Conservation (phyloP, 805 yeast genomes). For the Tetrapisispora arboricola region DNA sequence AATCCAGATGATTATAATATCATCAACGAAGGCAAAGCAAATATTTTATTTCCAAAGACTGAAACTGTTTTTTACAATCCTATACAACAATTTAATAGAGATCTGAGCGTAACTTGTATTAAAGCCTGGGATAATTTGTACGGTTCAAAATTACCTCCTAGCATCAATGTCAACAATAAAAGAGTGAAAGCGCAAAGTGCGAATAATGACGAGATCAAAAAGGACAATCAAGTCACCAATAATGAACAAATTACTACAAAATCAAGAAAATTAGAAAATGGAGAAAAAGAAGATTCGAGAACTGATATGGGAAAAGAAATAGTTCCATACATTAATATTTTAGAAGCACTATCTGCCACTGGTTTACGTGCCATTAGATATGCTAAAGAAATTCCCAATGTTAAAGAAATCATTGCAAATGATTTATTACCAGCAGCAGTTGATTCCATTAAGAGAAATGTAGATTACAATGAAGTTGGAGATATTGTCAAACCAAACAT, state of each 20-base stretch:
- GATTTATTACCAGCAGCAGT: slow-evolving; percentile 85
- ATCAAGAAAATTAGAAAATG: slow-evolving; percentile 26
- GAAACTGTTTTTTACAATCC: slow-evolving; percentile 90
- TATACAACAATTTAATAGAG: slow-evolving; percentile 93
- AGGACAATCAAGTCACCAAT: slow-evolving; percentile 6
- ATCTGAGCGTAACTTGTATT: slow-evolving; percentile 73
- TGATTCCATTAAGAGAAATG: slow-evolving; percentile 61
- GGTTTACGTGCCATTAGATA: slow-evolving; percentile 91
- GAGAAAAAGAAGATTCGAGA: slow-evolving; percentile 9
- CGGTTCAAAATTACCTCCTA: slow-evolving; percentile 21
- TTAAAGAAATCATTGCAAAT: slow-evolving; percentile 71
- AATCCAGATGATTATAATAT: slow-evolving; percentile 30
- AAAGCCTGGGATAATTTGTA: slow-evolving; percentile 74
- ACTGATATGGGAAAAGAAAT: background rate
- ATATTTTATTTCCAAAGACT: slow-evolving; percentile 68
- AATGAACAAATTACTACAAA: slow-evolving; percentile 6
- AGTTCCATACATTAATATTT: slow-evolving; percentile 48
- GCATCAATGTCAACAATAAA: background rate
- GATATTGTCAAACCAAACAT: slow-evolving; percentile 53
- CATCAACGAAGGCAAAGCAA: slow-evolving; percentile 74
- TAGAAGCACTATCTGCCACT: slow-evolving; percentile 91
- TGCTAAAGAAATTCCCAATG: slow-evolving; percentile 79
- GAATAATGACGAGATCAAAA: slow-evolving; percentile 3
- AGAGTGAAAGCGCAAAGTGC: slow-evolving; percentile 19
- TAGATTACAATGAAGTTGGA: slow-evolving; percentile 51